A percentile compares a stretch with the other conserved stretches of the same genome.
Conservation (phyloP, 169 alveolate species). For the Plasmodium ovale region DNA sequence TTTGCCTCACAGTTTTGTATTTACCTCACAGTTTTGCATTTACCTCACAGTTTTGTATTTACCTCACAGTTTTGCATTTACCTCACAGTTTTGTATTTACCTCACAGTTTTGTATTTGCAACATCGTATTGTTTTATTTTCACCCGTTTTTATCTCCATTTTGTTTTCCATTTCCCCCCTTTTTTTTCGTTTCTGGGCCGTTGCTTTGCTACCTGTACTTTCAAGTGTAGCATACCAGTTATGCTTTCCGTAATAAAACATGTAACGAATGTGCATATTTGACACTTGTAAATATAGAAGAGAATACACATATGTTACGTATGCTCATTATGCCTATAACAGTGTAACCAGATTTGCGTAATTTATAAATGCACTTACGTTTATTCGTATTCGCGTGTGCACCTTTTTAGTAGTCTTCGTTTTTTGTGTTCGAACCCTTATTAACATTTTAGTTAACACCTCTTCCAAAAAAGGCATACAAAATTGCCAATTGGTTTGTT, state of each 20-base stretch:
- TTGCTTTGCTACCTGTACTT: neutral
- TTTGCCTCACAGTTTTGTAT: no score
- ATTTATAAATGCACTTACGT: neutral
- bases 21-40: no score
- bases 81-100: neutral
- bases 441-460: neutral
- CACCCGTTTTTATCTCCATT: neutral
- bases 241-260: no score
- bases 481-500: no score
- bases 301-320: no score
- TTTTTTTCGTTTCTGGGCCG: no score
- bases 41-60: no score
- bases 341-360: no score
- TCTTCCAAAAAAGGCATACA: neutral
- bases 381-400: neutral
- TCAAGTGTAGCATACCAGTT: neutral
- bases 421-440: neutral
- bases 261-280: no score
- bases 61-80: no score
- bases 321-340: no score
- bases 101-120: neutral
- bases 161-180: neutral
- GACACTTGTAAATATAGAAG: no score
- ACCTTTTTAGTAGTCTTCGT: neutral
- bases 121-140: constrained; percentile 2